These are phyloP conservation scores for Pichia norvegensis DNA, from an alignment of 1,139 yeast genomes.

Conservation along the genomic window DNA sequence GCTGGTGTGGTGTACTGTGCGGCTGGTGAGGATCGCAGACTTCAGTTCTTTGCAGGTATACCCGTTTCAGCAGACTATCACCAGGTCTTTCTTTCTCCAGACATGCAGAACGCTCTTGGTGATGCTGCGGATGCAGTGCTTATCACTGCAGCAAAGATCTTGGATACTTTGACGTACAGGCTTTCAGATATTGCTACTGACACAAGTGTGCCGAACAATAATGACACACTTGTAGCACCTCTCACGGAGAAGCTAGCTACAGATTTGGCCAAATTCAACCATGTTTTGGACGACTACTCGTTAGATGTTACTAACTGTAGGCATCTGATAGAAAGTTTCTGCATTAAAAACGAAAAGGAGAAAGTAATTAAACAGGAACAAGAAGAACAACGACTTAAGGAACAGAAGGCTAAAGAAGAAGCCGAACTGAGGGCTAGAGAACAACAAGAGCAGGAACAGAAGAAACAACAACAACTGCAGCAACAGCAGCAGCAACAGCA, in stretches of 20 bases:
- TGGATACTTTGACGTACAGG: slow-evolving; percentile 26
- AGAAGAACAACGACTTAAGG: slow-evolving; percentile 11
- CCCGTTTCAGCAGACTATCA: too few species aligned
- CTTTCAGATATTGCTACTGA: slow-evolving; percentile 22
- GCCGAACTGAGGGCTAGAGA: slow-evolving; percentile 9
- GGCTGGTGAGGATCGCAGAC: background rate
- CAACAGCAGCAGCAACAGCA: background rate
- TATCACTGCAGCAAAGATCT: slow-evolving; percentile 25
- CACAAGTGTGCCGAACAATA: slow-evolving; percentile 28
- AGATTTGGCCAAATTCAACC: slow-evolving; percentile 28
- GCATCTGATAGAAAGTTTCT: slow-evolving; percentile 27
- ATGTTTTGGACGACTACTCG: slow-evolving; percentile 31
- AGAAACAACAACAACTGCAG: slow-evolving; percentile 4
- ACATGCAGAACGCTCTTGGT: slow-evolving; percentile 23
- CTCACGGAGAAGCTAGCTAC: slow-evolving; percentile 21
- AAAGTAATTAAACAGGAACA: slow-evolving; percentile 19
- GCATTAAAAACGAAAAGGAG: slow-evolving; percentile 25
- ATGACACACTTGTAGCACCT: slow-evolving; percentile 21
- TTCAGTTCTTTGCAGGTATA: too few species aligned
- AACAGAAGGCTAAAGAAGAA: slow-evolving; percentile 6
- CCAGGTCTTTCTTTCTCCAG: background rate
- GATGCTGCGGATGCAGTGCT: slow-evolving; percentile 27
- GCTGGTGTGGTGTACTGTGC: background rate
- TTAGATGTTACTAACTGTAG: slow-evolving; percentile 31
- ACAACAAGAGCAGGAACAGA: slow-evolving; percentile 1